Percentiles rank a stretch among this genome's conserved stretches.
Conservation (phyloP, 2,329 filamentous ascomycete species). For the Trichoderma lentiforme region DNA sequence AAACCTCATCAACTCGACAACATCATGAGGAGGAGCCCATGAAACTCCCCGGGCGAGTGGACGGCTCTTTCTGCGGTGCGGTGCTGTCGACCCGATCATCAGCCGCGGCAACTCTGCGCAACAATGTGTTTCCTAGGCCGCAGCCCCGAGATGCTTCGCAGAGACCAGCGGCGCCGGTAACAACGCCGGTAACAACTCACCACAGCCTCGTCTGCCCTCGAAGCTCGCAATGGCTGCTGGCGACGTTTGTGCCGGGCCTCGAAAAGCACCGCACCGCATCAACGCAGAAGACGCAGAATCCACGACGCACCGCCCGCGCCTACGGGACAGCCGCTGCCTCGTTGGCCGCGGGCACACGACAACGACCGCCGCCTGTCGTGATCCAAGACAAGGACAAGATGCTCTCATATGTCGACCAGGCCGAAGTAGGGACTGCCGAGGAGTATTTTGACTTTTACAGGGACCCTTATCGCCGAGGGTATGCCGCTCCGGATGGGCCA, state of each 20-base stretch:
- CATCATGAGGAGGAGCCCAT: constrained; percentile 56
- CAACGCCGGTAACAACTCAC: background rate
- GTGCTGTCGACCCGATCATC: constrained; percentile 48
- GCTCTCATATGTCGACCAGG: constrained; percentile 51
- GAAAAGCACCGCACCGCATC: constrained; percentile 22
- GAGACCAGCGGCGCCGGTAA: constrained; percentile 19
- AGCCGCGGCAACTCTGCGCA: constrained; percentile 21
- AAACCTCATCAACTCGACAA: constrained; percentile 2
- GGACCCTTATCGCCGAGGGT: constrained; percentile 53
- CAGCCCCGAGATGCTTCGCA: constrained; percentile 21
- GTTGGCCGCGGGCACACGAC: constrained; percentile 20
- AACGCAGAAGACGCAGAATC: background rate
- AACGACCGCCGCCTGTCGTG: constrained; percentile 18
- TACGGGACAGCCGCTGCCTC: constrained; percentile 30
- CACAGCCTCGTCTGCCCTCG: constrained; percentile 28
- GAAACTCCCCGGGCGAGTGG: constrained; percentile 58
- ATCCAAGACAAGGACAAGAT: constrained; percentile 42
- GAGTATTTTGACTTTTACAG: constrained; percentile 51
- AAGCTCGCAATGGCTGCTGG: constrained; percentile 40
- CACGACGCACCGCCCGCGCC: constrained; percentile 18
- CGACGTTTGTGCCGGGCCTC: constrained; percentile 37
- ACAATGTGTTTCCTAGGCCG: constrained; percentile 25
- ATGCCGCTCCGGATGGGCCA: constrained; percentile 50
- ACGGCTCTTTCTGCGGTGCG: constrained; percentile 57
- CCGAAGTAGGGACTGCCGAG: constrained; percentile 46